A percentile compares a stretch with the other conserved stretches of the same genome.
Conservation (phyloP, 1,284 basidiomycete genomes). For the Ustilago cynodontis region DNA sequence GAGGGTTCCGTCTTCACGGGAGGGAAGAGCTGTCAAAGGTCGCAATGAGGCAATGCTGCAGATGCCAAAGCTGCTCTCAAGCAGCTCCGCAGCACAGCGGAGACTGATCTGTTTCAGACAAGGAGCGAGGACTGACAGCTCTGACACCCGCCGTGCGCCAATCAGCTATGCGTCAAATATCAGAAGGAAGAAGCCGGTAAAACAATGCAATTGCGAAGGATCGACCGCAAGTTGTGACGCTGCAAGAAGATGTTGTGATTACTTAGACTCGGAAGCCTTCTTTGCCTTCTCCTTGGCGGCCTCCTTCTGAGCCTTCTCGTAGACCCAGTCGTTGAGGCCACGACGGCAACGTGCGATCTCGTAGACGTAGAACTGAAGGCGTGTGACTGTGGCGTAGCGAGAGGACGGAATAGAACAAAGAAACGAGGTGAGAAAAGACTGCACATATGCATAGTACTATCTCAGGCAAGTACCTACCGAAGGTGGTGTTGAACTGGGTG, state of each 20-base stretch:
- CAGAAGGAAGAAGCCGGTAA: neutral
- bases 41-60: neutral
- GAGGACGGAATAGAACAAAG: neutral
- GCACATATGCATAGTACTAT: conserved; percentile 23
- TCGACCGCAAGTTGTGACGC: neutral
- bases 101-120: no score
- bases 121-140: no score
- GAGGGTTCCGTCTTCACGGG: neutral
- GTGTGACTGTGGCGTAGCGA: conserved; percentile 63
- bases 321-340: conserved; percentile 88
- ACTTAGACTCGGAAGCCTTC: conserved; percentile 41
- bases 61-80: neutral
- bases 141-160: no score
- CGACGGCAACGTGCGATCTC: conserved; percentile 94
- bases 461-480: conserved; percentile 76
- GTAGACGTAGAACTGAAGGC: conserved; percentile 87
- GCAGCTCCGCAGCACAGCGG: neutral
- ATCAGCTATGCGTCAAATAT: no score
- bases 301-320: conserved; percentile 65
- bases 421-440: neutral
- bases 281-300: conserved; percentile 60
- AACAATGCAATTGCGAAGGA: neutral
- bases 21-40: neutral
- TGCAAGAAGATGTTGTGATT: neutral
- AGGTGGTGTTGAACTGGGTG: conserved; percentile 91